Percentiles rank a stretch among this genome's conserved stretches.
Conservation (phyloP, 352 stramenopile genomes). For the Pythium graminicola region DNA sequence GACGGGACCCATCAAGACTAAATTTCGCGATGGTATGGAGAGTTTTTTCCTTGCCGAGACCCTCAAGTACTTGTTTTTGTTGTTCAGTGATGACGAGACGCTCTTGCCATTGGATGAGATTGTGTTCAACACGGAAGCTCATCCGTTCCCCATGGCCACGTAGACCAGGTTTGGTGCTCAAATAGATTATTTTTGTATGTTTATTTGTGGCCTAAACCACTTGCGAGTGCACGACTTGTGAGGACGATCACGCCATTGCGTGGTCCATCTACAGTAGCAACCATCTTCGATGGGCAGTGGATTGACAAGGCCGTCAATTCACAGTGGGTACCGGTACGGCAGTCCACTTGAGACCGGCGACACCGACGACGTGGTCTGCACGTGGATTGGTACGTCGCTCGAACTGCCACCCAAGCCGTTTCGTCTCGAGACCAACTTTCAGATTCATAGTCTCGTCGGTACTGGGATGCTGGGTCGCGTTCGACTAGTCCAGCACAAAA, state of each 20-base stretch:
- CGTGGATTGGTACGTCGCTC: conserved; percentile 48
- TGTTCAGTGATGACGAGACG: conserved; percentile 69
- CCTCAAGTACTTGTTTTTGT: conserved; percentile 97
- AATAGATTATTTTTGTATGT: no score
- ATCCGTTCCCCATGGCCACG: conserved; percentile 75
- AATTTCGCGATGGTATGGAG: no score
- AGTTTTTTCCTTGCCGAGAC: conserved; percentile 99
- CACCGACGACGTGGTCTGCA: background rate
- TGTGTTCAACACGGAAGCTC: conserved; percentile 96
- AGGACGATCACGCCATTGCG: no score
- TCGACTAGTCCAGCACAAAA: conserved; percentile 52
- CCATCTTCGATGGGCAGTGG: no score
- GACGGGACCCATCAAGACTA: conserved; percentile 59
- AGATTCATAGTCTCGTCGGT: conserved; percentile 47
- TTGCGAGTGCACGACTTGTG: no score
- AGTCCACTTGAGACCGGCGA: background rate
- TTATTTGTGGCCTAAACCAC: no score
- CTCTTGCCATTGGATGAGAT: conserved; percentile 87
- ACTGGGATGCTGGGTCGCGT: conserved; percentile 72
- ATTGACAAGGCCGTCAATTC: no score
- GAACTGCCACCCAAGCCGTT: conserved; percentile 51
- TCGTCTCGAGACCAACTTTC: conserved; percentile 50
- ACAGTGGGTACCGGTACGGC: conserved; percentile 16
- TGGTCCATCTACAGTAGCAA: no score
- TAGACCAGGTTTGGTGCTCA: no score